Evolutionary conservation across 768 basidiomycete genomes (phyloP).

Genomic region (Boletus subparvulus): DNA sequence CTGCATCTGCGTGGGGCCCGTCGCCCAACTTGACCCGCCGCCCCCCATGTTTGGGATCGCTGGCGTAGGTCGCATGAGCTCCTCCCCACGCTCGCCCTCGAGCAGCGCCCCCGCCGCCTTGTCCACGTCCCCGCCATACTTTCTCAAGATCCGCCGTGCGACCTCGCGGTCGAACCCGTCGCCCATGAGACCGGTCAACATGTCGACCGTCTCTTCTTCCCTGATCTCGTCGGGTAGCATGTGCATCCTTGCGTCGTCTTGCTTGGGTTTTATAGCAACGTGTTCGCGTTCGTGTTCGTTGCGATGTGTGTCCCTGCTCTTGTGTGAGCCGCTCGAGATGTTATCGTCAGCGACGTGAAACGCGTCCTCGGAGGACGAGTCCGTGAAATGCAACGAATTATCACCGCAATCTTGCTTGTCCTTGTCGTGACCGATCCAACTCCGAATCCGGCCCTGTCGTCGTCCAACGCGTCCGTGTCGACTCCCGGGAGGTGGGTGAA

Average conservation of each 20-base stretch:
- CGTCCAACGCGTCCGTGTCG: constrained; percentile 4
- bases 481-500: constrained; percentile 1
- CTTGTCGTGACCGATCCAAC: constrained; percentile 11
- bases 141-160: constrained; percentile 56
- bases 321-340: not conserved
- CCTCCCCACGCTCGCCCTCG: constrained; percentile 49
- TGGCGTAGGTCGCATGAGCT: not conserved
- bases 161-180: constrained; percentile 42
- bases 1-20: not conserved
- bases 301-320: not conserved
- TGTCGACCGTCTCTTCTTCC: constrained; percentile 35
- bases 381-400: constrained; percentile 16
- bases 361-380: constrained; percentile 14
- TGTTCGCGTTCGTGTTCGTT: no score
- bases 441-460: constrained; percentile 16
- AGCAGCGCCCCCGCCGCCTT: constrained; percentile 56
- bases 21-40: constrained; percentile 2
- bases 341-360: not conserved
- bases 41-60: not conserved
- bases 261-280: no score
- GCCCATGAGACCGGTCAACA: constrained; percentile 40
- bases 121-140: constrained; percentile 57
- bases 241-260: constrained; percentile 14
- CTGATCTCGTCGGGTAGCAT: constrained; percentile 19
- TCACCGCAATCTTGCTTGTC: constrained; percentile 4